Conservation (phyloP, 2,329 filamentous ascomycete genomes). For the Sarocladiaceae sp. region DNA sequence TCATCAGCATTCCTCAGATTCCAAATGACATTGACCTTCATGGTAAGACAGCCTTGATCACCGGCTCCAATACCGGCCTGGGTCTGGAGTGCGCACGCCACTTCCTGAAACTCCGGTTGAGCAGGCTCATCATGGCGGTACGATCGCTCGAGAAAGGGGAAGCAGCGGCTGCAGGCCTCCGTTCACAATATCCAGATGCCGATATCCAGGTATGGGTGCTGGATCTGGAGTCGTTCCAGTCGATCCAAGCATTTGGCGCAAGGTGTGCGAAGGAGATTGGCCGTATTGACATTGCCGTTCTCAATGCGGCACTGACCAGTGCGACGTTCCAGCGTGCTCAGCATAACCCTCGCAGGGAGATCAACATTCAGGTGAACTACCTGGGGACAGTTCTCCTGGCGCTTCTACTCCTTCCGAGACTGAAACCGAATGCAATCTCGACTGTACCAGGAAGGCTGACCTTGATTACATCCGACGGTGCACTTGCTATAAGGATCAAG, state of each 20-base stretch:
- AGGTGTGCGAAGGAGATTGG: slow-evolving; percentile 28
- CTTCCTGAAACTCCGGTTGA: slow-evolving; percentile 31
- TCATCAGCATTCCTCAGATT: too few species aligned
- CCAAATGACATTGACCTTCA: too few species aligned
- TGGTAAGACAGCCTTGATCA: slow-evolving; percentile 39
- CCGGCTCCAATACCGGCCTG: slow-evolving; percentile 41
- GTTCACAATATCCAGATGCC: slow-evolving; percentile 19
- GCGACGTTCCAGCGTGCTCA: slow-evolving; percentile 12
- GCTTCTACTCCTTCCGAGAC: slow-evolving; percentile 26
- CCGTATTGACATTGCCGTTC: slow-evolving; percentile 38
- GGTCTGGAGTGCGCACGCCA: slow-evolving; percentile 38
- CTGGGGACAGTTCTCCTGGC: slow-evolving; percentile 30
- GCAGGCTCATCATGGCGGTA: slow-evolving; percentile 39
- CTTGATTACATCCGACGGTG: slow-evolving; percentile 25
- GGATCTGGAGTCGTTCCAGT: slow-evolving; percentile 42
- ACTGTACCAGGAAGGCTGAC: slow-evolving; percentile 16
- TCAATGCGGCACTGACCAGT: slow-evolving; percentile 39
- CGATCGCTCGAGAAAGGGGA: slow-evolving; percentile 31
- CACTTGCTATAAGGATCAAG: slow-evolving; percentile 11
- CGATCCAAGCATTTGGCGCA: slow-evolving; percentile 35
- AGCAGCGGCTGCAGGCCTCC: slow-evolving; percentile 19
- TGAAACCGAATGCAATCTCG: too few species aligned
- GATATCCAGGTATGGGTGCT: slow-evolving; percentile 44
- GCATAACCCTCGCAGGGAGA: slow-evolving; percentile 23
- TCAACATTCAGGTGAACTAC: slow-evolving; percentile 36